Base-by-base conservation (phyloP, 768 basidiomycete species). In the Lepiota subincarnata region DNA sequence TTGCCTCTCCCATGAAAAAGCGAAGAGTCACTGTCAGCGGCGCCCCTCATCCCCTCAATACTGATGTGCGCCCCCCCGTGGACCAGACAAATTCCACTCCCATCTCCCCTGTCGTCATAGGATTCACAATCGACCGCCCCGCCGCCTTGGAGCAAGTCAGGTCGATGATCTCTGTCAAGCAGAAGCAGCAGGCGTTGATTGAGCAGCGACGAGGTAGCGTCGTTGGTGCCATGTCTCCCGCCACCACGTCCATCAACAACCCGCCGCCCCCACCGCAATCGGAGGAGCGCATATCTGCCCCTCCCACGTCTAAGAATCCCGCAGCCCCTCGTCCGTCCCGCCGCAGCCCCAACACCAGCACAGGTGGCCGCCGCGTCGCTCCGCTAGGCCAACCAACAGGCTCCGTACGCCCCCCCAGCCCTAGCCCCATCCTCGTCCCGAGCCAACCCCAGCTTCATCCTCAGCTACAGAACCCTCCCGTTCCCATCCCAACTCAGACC, bases 11-110 rank as follows among this genome's bases (percentile, higher is more conserved):
- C 5, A 66, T 72, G 22, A 86, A 87, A 77, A 83, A 77, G 57
- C 82, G 88, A 58, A 82, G 88, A 40, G 81, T 86, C 55, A 89
- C 87, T 38, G 74, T 87, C 66, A 82, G 79, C 63, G 84, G 86
- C 55, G 69, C 78, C 1, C 78, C 80, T 24, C 75, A 77, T 56
- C 70, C 76, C 37, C 73, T 81, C 60, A 78, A 82, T 63, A 80
- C 83, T 28, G 74, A 82, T 59, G 73, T 80, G 47, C 63, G 74
- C 41, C 65, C 69, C 14, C 58, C 72, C 10, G 59, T 66, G 20
- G 77, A 78, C 59, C 77, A 75, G 51, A 64, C 72, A 45, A 67
- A 71, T 46, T 78, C 82, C 24, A 76, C 81, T 12, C 78, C 84
- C 50, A 79, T 86, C 31, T 86, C 86, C 0, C 84, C 88, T 37